Percentiles rank a stretch among this genome's conserved stretches.
These are phyloP conservation scores for Vigna angularis DNA, from an alignment of 306 rosid genomes.

Conservation along the genomic window DNA sequence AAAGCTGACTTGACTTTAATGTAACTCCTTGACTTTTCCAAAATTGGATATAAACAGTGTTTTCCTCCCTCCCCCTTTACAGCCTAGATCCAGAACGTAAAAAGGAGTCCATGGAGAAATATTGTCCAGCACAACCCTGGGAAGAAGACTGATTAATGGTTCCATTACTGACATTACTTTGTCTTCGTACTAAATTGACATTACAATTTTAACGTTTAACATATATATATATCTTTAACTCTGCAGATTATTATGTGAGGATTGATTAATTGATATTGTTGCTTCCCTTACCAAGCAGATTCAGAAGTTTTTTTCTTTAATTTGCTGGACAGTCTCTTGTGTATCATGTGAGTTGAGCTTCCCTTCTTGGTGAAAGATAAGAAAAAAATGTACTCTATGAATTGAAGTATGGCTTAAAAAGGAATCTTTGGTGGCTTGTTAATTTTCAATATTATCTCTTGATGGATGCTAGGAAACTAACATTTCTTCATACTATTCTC, in stretches of 20 bases:
- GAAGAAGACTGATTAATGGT: constrained; percentile 70
- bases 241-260: constrained; percentile 37
- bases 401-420: constrained; percentile 12
- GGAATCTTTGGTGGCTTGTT: constrained; percentile 19
- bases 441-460: constrained; percentile 15
- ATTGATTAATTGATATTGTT: constrained; percentile 28
- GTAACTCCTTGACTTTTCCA: constrained; percentile 15
- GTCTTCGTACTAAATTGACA: constrained; percentile 21
- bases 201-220: constrained; percentile 25
- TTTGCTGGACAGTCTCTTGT: constrained; percentile 16
- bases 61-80: constrained; percentile 36
- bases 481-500: constrained; percentile 30
- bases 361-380: constrained; percentile 22
- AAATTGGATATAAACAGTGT: constrained; percentile 36
- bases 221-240: not conserved
- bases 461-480: constrained; percentile 25
- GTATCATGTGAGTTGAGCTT: constrained; percentile 50
- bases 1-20: constrained; percentile 37
- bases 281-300: constrained; percentile 45
- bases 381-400: constrained; percentile 31
- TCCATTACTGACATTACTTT: constrained; percentile 34
- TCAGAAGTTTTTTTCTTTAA: constrained; percentile 41
- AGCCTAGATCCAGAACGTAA: constrained; percentile 97
- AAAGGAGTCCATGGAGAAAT: constrained; percentile 95
- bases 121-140: constrained; percentile 82